Conservation (phyloP, 139 green algal species). For the Chlorella sp. region DNA sequence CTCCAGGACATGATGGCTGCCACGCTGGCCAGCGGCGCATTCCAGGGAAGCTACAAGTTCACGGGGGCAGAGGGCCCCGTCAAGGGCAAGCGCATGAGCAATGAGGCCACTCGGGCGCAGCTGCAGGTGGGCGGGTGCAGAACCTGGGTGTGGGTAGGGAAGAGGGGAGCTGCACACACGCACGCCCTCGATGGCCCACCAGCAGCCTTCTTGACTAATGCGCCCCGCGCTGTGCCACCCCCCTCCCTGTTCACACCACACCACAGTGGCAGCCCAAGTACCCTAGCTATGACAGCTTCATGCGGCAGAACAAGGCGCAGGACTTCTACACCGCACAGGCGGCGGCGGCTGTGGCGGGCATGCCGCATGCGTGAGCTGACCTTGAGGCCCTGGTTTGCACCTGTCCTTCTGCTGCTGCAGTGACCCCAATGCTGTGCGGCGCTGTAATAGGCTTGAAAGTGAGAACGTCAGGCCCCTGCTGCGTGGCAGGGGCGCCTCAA, state of each 20-base stretch:
- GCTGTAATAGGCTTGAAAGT: no score
- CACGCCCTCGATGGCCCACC: no score
- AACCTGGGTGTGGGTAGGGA: no score
- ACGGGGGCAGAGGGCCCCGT: slow-evolving; percentile 40
- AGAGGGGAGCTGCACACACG: no score
- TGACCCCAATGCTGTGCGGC: no score
- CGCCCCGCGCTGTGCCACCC: no score
- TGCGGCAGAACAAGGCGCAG: slow-evolving; percentile 20
- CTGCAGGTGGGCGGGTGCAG: slow-evolving; percentile 37
- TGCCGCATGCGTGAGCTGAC: slow-evolving; percentile 29
- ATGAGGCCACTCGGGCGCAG: slow-evolving; percentile 60
- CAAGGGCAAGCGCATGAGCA: slow-evolving; percentile 80
- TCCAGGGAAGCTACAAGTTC: slow-evolving; percentile 51
- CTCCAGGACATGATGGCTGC: slow-evolving; percentile 72
- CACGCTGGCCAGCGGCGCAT: slow-evolving; percentile 16
- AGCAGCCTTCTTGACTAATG: no score
- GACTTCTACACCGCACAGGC: slow-evolving; percentile 48
- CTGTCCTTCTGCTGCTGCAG: no score
- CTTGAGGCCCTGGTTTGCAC: no score
- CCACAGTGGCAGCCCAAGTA: slow-evolving; percentile 82
- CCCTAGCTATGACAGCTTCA: slow-evolving; percentile 55
- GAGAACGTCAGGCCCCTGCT: no score
- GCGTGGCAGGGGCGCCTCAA: no score
- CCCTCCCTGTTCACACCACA: no score
- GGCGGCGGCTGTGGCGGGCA: slow-evolving; percentile 5